Evolutionary conservation across 2,329 filamentous ascomycete genomes (phyloP).

Genomic region (Sphaerulina vaccinii): DNA sequence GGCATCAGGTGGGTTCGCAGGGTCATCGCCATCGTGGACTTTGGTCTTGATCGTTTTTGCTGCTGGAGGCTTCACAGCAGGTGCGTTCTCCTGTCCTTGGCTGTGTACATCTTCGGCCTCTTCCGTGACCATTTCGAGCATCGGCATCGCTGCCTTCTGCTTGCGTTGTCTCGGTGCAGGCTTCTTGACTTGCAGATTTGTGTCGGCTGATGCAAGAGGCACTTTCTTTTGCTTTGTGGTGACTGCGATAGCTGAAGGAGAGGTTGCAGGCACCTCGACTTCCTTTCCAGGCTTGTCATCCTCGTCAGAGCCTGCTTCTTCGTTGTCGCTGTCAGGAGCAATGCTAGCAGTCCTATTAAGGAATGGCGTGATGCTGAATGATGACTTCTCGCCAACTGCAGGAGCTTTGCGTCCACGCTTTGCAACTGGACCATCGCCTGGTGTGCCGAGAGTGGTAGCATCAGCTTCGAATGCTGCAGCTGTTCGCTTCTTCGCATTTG

Average conservation of each 20-base stretch:
- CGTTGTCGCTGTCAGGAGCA: constrained; percentile 42
- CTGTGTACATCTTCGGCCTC: constrained; percentile 40
- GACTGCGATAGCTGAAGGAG: constrained; percentile 28
- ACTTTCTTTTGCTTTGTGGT: constrained; percentile 39
- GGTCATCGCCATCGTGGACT: constrained; percentile 32
- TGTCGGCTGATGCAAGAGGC: constrained; percentile 46
- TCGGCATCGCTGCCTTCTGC: constrained; percentile 37
- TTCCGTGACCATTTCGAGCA: constrained; percentile 47
- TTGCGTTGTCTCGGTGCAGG: constrained; percentile 39
- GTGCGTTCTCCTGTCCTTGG: constrained; percentile 40
- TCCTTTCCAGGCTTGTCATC: constrained; percentile 30
- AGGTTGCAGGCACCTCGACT: constrained; percentile 27
- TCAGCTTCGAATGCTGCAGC: constrained; percentile 47
- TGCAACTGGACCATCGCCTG: constrained; percentile 47
- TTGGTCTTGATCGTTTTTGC: constrained; percentile 43
- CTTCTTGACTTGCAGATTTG: constrained; percentile 45
- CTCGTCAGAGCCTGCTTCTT: constrained; percentile 30
- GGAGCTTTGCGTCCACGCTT: constrained; percentile 52
- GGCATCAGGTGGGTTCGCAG: constrained; percentile 38
- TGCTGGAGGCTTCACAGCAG: constrained; percentile 27
- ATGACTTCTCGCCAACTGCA: constrained; percentile 78
- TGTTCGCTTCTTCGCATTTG: constrained; percentile 43
- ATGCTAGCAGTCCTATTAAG: constrained; percentile 71
- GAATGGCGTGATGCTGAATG: constrained; percentile 92
- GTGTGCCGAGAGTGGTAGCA: constrained; percentile 49